Evolutionary conservation across 2,329 filamentous ascomycete genomes (phyloP), one percentile per base, ranked within the genome.

Genomic region (Epichloe coenophiala): DNA sequence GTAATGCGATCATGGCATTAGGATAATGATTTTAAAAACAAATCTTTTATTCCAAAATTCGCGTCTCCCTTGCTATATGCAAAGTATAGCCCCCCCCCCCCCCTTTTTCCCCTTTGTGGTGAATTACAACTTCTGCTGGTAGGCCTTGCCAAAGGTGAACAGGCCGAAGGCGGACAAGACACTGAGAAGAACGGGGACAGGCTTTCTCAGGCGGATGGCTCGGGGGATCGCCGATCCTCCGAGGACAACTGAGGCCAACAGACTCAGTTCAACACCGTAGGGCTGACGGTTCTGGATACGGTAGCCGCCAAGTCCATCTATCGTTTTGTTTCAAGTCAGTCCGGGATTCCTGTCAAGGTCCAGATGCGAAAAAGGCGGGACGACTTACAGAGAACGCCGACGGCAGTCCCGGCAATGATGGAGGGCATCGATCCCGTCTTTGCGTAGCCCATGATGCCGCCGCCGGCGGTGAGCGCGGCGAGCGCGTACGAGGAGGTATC

Each of bases 341-440:
- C 19, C 17, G 17, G 9, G 4, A 12, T 13, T 13, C 13, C 23
- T n/a, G 38, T 38, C 27, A 38, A 13, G 7, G 21, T 9, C 15
- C 39, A 23, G 15, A 21, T 36, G 36, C 15, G 6, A 27, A 42
- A 42, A 7, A 23, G n/a, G 31, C n/a, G 40, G 31, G 31, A 37
- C 15, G n/a, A 67, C 72, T 44, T 70, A 80, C 76, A 81, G 17
- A 81, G 65, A 13, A 75, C 58, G 47, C 93, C 93, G 57, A 98
- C 89, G 36, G 84, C 83, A 58, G 88, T 74, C 48, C 93, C 93
- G 13, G 93, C 93, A 12, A 80, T 81, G 58, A 97, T 76, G 12
- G 89, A 95, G 38, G 91, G 91, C 47, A 95, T 66, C 23, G 90
- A 97, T 53, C 88, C 80, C 1, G 90, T 93, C 65, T 84, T 83